Conservation (phyloP, 1,284 basidiomycete species). For the Blastosporella zonata region DNA sequence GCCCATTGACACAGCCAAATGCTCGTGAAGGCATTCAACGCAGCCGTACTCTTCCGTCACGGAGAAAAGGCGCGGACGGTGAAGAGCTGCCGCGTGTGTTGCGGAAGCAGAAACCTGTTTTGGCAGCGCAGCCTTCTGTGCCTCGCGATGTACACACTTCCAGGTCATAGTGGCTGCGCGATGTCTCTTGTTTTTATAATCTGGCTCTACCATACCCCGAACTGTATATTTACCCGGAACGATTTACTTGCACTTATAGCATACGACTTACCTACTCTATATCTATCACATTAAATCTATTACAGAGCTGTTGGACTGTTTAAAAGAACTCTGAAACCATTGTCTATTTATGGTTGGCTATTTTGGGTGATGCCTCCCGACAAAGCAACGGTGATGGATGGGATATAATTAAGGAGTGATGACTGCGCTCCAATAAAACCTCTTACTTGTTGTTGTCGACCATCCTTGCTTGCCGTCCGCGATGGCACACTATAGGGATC, state of each 20-base stretch:
- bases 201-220: slow-evolving; percentile 6
- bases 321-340: neutral
- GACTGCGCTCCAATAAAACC: neutral
- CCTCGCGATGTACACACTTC: slow-evolving; percentile 13
- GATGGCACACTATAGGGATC: slow-evolving; percentile 21
- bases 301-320: neutral
- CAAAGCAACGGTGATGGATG: neutral
- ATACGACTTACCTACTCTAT: neutral
- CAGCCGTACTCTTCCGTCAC: slow-evolving; percentile 60
- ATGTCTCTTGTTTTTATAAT: slow-evolving; percentile 4
- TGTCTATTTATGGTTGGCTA: neutral
- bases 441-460: neutral
- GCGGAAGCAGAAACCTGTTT: slow-evolving; percentile 47
- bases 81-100: slow-evolving; percentile 35
- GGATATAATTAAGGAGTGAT: neutral
- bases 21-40: slow-evolving; percentile 43
- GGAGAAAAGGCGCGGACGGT: slow-evolving; percentile 20
- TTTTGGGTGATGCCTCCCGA: neutral
- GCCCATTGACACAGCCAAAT: slow-evolving; percentile 25
- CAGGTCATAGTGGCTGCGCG: slow-evolving; percentile 2
- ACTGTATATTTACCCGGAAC: neutral
- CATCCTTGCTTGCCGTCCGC: neutral
- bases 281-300: slow-evolving; percentile 5
- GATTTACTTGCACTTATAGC: neutral
- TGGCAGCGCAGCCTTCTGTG: slow-evolving; percentile 32